Evolutionary conservation across 768 basidiomycete species (phyloP).

Genomic region (Coprinellus micaceus): DNA sequence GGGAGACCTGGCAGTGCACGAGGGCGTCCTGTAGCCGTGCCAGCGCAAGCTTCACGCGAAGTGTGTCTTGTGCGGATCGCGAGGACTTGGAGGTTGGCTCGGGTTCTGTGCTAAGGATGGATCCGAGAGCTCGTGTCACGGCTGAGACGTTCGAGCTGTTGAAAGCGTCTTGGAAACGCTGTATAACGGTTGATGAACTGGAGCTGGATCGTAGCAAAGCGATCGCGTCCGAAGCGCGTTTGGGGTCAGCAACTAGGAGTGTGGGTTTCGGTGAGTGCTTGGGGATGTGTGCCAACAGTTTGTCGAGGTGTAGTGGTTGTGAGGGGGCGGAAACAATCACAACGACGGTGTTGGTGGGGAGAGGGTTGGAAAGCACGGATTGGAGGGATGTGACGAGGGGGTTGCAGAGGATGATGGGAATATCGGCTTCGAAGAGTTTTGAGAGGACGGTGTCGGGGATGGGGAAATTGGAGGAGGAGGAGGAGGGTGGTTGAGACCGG

Average conservation of each 20-base stretch:
- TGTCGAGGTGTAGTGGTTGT: conserved; percentile 12
- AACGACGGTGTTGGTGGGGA: conserved; percentile 45
- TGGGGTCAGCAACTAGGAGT: conserved; percentile 53
- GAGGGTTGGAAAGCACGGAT: conserved; percentile 24
- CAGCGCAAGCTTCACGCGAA: conserved; percentile 37
- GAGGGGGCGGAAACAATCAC: conserved; percentile 20
- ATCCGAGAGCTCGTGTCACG: conserved; percentile 39
- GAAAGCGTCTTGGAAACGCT: conserved; percentile 62
- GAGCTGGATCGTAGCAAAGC: conserved; percentile 40
- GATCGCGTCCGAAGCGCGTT: conserved; percentile 54
- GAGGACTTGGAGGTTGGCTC: conserved; percentile 6
- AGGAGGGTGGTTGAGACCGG: conserved; percentile 17
- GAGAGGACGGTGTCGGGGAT: background rate
- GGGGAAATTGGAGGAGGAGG: conserved; percentile 14
- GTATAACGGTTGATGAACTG: conserved; percentile 47
- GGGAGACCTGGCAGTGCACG: conserved; percentile 28
- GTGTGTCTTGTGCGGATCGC: conserved; percentile 12
- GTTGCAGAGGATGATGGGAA: conserved; percentile 66
- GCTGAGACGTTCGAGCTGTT: conserved; percentile 55
- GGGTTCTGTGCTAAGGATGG: conserved; percentile 12
- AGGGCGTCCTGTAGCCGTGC: conserved; percentile 39
- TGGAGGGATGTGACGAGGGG: conserved; percentile 37
- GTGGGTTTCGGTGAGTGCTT: conserved; percentile 15
- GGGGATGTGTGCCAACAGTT: conserved; percentile 19
- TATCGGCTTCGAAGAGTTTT: conserved; percentile 45